phyloP scores from a whole-genome alignment of 805 yeast species.

The Wickerhamiella australiensis region DNA sequence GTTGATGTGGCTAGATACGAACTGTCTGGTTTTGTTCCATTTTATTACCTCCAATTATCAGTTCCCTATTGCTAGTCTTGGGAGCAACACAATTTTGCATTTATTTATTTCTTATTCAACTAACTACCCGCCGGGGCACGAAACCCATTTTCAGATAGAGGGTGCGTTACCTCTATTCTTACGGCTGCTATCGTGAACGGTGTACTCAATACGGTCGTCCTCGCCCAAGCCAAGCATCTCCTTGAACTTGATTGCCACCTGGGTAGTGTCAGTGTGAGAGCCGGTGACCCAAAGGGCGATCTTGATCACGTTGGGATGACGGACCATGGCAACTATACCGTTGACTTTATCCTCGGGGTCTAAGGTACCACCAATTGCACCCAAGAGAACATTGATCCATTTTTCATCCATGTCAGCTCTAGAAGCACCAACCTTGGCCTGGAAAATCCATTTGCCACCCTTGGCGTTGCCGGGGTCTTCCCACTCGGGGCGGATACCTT shows the following conservation, averaged over 20 bases:
- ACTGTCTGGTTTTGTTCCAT: no score
- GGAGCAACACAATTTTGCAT: background rate
- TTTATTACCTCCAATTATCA: background rate
- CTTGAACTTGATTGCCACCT: constrained; percentile 78
- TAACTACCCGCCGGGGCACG: background rate
- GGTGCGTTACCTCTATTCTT: constrained; percentile 9
- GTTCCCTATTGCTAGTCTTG: background rate
- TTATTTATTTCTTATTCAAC: background rate
- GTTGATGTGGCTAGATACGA: no score
- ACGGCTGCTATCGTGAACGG: constrained; percentile 39
- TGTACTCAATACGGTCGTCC: constrained; percentile 69
- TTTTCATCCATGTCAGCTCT: constrained; percentile 61
- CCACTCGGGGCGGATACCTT: constrained; percentile 96
- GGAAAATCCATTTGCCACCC: constrained; percentile 92
- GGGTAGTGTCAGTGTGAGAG: constrained; percentile 42
- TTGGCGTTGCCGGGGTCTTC: constrained; percentile 76
- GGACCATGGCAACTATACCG: constrained; percentile 84
- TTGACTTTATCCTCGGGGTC: constrained; percentile 78
- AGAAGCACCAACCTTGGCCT: constrained; percentile 48
- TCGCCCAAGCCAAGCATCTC: constrained; percentile 65
- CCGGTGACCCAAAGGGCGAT: constrained; percentile 89
- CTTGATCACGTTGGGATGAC: constrained; percentile 60
- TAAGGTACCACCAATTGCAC: constrained; percentile 90
- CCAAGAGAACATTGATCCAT: constrained; percentile 63
- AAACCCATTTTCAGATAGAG: background rate